Base-by-base conservation (phyloP, 208 protist genomes). In the Lotmaria passim region DNA sequence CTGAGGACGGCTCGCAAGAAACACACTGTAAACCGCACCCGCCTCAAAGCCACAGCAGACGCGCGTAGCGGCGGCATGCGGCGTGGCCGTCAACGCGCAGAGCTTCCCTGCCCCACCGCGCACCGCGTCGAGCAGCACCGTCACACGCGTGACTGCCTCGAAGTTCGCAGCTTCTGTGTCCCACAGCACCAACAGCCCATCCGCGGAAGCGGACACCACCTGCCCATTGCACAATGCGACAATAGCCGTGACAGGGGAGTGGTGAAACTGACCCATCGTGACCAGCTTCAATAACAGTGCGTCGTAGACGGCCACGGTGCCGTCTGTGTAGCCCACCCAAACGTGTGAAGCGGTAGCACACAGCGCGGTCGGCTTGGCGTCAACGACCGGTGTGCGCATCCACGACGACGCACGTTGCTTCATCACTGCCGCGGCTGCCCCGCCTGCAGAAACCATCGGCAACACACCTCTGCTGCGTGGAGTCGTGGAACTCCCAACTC, bases 131-230 rank as follows among this genome's bases (percentile, higher is more conserved):
- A 70, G 47, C 41, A 68, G 58, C 36, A 63, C 58, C 48, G 69
- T 59, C 5, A 83, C 76, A 1, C 79, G 76, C 24, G 80, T 85
- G 36, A 92, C 85, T n/a, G 86, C 90, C 64, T 94, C 92, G 72
- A 93, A 93, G 66, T 83, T 84, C 11, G 75, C 72, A 23, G 69
- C 58, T 66, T 93, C 88, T 2, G 64, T 79, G 63, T 90, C 93
- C 93, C 93, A 97, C 36, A 90, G 82, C 5, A 95, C 81, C 41
- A 97, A 46, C 24, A 81, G 44, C 34, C 89, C 90, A 46, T 95
- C 88, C 21, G 70, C 38, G n/a, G 85, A 91, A 1, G 81, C 92
- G 38, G 86, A 93, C 3, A 97, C 81, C 1, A 86, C 78, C 41
- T 76, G 61, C 0, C 53, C 53, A 21, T 7, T 69, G 12, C 4